Percentiles rank a stretch among this genome's conserved stretches.
phyloP scores from a whole-genome alignment of 225 moss, liverwort and hornwort species.

The Marchantia paleacea region DNA sequence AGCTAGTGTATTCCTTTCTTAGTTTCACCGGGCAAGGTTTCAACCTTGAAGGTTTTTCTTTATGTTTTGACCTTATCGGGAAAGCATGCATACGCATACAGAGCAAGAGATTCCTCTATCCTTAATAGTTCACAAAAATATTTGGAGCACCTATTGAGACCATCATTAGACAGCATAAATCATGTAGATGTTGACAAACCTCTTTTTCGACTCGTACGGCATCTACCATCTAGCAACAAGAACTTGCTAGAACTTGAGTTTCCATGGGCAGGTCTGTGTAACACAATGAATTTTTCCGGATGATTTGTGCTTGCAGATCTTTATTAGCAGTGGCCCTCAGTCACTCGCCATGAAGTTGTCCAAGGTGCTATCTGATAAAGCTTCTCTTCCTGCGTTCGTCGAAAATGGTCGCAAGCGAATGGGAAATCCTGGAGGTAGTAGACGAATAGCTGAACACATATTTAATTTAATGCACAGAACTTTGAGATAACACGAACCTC shows the following conservation, averaged over 20 bases:
- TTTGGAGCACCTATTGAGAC: no score
- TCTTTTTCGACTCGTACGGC: no score
- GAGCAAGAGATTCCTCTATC: no score
- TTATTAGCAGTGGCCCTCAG: constrained; percentile 43
- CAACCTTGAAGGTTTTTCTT: no score
- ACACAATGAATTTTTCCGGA: no score
- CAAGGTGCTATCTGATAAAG: constrained; percentile 38
- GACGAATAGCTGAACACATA: constrained; percentile 60
- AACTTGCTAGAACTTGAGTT: neutral
- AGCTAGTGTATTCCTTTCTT: no score
- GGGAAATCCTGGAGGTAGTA: constrained; percentile 69
- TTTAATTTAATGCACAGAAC: constrained; percentile 21
- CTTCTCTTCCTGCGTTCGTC: constrained; percentile 43
- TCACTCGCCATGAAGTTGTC: constrained; percentile 57
- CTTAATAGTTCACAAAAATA: no score
- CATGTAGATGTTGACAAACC: no score
- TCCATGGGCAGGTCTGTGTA: neutral
- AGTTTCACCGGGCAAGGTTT: no score
- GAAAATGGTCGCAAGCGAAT: constrained; percentile 62
- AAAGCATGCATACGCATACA: no score
- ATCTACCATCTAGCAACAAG: neutral
- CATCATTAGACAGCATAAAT: no score
- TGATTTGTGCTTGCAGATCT: constrained; percentile 46
- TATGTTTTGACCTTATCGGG: no score
- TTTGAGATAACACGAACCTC: neutral